A percentile compares a stretch with the other conserved stretches of the same genome.
Evolutionary conservation across 371 early-diverging fungal species (phyloP).

Genomic region (Capillidium heterosporum): DNA sequence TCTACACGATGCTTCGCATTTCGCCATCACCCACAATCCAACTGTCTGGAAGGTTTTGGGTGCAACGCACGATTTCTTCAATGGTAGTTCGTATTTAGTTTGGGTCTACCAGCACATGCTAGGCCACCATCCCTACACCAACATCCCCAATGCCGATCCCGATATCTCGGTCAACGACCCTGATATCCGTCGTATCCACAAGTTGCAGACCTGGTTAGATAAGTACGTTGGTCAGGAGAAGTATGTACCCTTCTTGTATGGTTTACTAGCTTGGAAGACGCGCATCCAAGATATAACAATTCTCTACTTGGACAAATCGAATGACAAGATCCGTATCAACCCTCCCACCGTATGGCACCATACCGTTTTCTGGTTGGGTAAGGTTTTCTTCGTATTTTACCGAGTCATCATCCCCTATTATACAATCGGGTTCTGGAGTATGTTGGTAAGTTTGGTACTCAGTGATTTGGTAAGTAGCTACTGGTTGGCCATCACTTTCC

Average conservation of each 20-base stretch:
- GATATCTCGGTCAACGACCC: conserved; percentile 25
- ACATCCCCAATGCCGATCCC: conserved; percentile 29
- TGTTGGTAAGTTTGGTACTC: conserved; percentile 17
- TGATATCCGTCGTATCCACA: conserved; percentile 32
- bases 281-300: conserved; percentile 29
- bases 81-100: conserved; percentile 28
- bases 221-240: conserved; percentile 24
- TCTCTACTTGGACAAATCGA: conserved; percentile 19
- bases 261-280: conserved; percentile 26
- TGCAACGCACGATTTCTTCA: conserved; percentile 34
- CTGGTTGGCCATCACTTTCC: conserved; percentile 35
- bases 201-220: conserved; percentile 24
- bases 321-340: conserved; percentile 28
- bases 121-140: conserved; percentile 39
- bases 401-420: conserved; percentile 21
- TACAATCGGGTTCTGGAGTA: conserved; percentile 13
- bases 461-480: conserved; percentile 24
- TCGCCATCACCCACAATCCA: conserved; percentile 27
- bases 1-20: conserved; percentile 34
- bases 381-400: conserved; percentile 28
- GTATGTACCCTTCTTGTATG: conserved; percentile 29
- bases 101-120: conserved; percentile 39
- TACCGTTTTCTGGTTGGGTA: conserved; percentile 29
- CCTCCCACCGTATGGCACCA: conserved; percentile 22
- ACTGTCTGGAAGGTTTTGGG: conserved; percentile 28